A percentile compares a stretch with the other conserved stretches of the same genome.
Conservation (phyloP, 2,329 filamentous ascomycete genomes). For the Neocatenulostroma microsporum region DNA sequence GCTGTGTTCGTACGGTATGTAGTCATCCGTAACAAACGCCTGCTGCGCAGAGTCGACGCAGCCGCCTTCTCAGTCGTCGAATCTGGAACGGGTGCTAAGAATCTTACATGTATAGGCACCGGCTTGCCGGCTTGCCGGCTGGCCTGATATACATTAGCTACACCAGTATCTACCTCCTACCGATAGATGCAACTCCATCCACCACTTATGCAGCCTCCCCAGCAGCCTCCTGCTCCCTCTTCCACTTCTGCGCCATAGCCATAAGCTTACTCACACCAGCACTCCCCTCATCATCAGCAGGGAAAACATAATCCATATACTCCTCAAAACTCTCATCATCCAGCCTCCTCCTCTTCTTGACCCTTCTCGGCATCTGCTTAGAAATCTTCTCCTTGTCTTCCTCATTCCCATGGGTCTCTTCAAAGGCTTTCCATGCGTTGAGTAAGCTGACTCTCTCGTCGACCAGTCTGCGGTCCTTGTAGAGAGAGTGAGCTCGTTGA, state of each 20-base stretch:
- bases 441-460: constrained; percentile 89
- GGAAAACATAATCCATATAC: constrained; percentile 96
- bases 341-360: constrained; percentile 84
- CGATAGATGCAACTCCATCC: no score
- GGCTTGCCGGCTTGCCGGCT: no score
- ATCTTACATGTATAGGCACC: no score
- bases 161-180: no score
- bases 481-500: constrained; percentile 71
- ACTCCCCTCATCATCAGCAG: constrained; percentile 68
- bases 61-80: no score
- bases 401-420: constrained; percentile 69
- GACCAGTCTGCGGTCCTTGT: constrained; percentile 85
- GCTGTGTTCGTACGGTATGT: no score
- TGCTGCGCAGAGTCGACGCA: no score
- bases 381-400: constrained; percentile 76
- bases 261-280: constrained; percentile 76
- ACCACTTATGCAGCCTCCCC: constrained; percentile 3
- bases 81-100: no score
- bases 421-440: constrained; percentile 87
- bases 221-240: constrained; percentile 48
- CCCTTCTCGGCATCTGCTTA: constrained; percentile 85
- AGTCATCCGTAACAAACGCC: no score
- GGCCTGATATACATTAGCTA: no score
- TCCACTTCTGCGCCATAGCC: constrained; percentile 82
- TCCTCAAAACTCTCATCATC: constrained; percentile 94